Base-by-base conservation (phyloP, 2,329 filamentous ascomycete species). In the Proliferodiscus dingleyae region DNA sequence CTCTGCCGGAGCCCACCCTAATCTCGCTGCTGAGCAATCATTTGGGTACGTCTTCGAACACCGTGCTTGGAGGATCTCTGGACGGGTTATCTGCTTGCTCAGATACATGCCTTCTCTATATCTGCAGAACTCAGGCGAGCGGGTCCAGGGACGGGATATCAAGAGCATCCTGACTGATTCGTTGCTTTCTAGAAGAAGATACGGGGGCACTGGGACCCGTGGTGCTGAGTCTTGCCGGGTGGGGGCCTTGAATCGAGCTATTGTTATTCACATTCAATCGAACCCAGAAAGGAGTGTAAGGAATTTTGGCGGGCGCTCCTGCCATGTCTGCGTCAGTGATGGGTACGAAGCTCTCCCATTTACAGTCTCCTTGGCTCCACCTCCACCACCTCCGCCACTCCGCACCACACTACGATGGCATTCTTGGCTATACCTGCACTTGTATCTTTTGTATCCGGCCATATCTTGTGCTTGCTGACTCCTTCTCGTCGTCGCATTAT, bases 271-370 rank as follows among this genome's bases (percentile, higher is more conserved):
- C 30, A 21, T 22, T 37, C 33, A 30, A 33, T 32, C 29, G 34
- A 18, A 32, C 26, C 37, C 43, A 37, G 18, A 47, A 46, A 41
- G 45, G n/a, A n/a, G n/a, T n/a, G n/a, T n/a, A 34, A 36, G 28
- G 29, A 19, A 42, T 50, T 24, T 29, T 43, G 43, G 43, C 32
- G 48, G 48, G 51, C 36, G 36, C 38, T 43, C 37, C 41, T 47
- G 46, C 42, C 43, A 53, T 58, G 49, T 57, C 53, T 38, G 46
- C 51, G 43, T 54, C 55, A 63, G 65, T 67, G 61, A 69, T 69
- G 66, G 68, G 69, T 71, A 71, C 57, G 69, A 37, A 34, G 44
- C 28, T 39, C 38, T 43, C 43, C 36, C 24, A 15, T 36, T 39
- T 34, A 18, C 13, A 10, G 19, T 23, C 30, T 21, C 50, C 33